Evolutionary conservation across 2,329 filamentous ascomycete species (phyloP).

Genomic region (Cadophora malorum): DNA sequence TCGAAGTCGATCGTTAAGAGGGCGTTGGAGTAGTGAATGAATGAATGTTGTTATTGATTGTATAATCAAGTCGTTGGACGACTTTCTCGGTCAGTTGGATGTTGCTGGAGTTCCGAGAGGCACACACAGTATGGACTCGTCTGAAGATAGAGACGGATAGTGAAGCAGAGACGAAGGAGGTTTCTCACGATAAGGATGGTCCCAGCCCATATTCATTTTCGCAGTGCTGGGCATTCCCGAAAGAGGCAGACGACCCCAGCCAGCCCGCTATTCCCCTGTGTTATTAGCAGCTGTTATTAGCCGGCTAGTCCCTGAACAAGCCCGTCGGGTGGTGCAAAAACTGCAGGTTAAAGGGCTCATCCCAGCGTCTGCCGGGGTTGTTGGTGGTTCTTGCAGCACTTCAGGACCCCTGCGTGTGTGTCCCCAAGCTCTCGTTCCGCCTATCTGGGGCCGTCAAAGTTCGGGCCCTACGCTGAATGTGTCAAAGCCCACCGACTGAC

Average conservation of each 20-base stretch:
- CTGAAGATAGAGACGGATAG: conserved; percentile 11
- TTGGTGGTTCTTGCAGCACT: too few species aligned
- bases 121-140: conserved; percentile 17
- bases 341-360: conserved; percentile 20
- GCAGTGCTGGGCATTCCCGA: conserved; percentile 1
- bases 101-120: conserved; percentile 4
- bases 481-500: conserved; percentile 23
- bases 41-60: conserved; percentile 2
- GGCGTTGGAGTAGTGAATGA: neutral
- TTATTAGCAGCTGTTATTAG: conserved; percentile 17
- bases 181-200: conserved; percentile 25
- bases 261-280: conserved; percentile 3
- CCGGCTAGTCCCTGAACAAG: conserved; percentile 23
- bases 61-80: neutral
- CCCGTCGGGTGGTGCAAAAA: conserved; percentile 4
- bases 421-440: conserved; percentile 6
- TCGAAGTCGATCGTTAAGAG: neutral
- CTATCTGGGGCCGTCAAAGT: conserved; percentile 23
- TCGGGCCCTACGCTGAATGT: conserved; percentile 27
- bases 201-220: conserved; percentile 12
- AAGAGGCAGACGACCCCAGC: conserved; percentile 14
- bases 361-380: neutral
- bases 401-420: neutral
- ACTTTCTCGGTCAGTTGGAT: conserved; percentile 16
- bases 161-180: conserved; percentile 13